These are phyloP conservation scores for Ustulina deusta DNA, from an alignment of 2,329 filamentous ascomycete species.

Conservation along the genomic window DNA sequence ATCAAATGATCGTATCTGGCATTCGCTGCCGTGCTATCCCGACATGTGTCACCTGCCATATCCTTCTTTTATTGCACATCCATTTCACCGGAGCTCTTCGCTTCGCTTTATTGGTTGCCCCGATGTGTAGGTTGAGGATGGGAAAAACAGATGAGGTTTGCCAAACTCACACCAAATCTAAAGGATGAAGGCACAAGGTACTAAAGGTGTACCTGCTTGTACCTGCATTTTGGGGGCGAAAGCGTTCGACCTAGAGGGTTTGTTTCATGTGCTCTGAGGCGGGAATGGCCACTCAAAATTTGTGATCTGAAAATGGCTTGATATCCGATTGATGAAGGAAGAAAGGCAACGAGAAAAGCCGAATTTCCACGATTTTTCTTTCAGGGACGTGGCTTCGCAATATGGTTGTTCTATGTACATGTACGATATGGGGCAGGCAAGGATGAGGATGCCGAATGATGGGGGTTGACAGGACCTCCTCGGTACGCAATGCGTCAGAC, in stretches of 20 bases:
- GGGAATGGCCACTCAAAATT: conserved; percentile 1
- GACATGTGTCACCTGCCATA: background rate
- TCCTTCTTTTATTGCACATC: conserved; percentile 12
- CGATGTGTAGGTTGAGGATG: conserved; percentile 6
- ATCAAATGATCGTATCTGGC: background rate
- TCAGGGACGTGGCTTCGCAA: background rate
- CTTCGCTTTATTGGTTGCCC: conserved; percentile 19
- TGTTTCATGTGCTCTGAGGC: conserved; percentile 13
- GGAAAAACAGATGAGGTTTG: conserved; percentile 9
- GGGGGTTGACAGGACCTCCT: background rate
- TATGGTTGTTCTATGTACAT: conserved; percentile 26
- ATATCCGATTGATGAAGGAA: conserved; percentile 6
- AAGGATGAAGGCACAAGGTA: conserved; percentile 15
- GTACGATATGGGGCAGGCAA: conserved; percentile 28
- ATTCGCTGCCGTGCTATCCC: background rate
- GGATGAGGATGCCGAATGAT: background rate
- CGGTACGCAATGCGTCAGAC: conserved; percentile 1
- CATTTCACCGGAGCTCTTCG: conserved; percentile 10
- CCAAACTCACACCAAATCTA: background rate
- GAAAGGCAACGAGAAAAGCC: background rate
- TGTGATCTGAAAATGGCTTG: conserved; percentile 17
- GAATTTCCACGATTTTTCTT: conserved; percentile 9
- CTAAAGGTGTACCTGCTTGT: conserved; percentile 8
- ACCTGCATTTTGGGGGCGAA: background rate
- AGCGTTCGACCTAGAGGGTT: background rate